Conservation (phyloP, 2,329 filamentous ascomycete species). For the Trichoderma lentiforme region DNA sequence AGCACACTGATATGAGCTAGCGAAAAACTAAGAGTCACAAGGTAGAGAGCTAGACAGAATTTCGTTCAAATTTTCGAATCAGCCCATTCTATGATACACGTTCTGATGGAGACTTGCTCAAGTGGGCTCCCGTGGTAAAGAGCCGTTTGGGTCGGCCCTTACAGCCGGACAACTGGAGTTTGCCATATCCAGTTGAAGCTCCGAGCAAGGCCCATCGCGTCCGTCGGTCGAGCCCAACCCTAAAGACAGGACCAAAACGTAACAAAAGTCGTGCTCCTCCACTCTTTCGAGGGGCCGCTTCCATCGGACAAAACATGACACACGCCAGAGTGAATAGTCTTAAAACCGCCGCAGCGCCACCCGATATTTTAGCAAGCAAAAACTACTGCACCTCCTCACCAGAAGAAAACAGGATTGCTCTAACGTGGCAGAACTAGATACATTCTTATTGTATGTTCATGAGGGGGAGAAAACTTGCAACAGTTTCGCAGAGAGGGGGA, state of each 20-base stretch:
- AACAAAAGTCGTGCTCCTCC: background rate
- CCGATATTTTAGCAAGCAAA: background rate
- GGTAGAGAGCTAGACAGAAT: background rate
- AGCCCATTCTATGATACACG: background rate
- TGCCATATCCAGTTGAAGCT: background rate
- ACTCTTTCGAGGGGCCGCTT: background rate
- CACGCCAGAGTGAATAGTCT: background rate
- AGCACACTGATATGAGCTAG: background rate
- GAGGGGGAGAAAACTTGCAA: background rate
- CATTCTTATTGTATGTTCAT: background rate
- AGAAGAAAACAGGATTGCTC: background rate
- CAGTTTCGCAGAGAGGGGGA: background rate
- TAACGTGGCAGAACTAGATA: background rate
- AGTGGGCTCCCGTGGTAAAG: background rate
- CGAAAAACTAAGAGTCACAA: background rate
- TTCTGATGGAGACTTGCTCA: background rate
- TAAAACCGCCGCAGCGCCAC: constrained; percentile 1
- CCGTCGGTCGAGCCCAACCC: background rate
- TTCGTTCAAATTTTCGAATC: background rate
- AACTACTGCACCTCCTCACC: background rate
- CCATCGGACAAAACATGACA: background rate
- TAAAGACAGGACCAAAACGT: background rate
- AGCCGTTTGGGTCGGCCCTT: background rate
- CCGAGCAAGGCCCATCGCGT: background rate
- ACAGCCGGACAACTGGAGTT: background rate